Conservation (phyloP, 352 stramenopile genomes). For the Phytophthora brassicae region DNA sequence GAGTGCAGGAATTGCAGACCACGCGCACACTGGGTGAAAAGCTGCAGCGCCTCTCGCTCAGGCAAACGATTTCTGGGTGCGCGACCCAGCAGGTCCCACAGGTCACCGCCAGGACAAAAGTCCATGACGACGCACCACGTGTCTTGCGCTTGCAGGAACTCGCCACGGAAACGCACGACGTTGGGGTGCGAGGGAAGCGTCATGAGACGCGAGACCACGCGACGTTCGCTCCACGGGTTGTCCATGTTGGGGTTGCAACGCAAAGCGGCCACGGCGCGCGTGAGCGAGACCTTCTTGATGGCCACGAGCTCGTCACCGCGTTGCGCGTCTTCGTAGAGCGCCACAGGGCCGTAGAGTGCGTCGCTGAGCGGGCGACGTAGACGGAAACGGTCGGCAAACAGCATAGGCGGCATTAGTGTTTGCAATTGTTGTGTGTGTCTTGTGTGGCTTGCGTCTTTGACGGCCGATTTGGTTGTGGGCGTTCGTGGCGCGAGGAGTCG, state of each 20-base stretch:
- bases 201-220: slow-evolving; percentile 27
- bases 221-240: slow-evolving; percentile 48
- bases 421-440: no score
- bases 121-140: slow-evolving; percentile 61
- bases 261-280: slow-evolving; percentile 27
- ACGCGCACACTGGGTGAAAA: slow-evolving; percentile 34
- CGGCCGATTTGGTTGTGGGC: slow-evolving; percentile 3
- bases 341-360: slow-evolving; percentile 48
- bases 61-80: slow-evolving; percentile 22
- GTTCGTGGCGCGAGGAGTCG: no score
- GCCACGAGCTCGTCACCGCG: slow-evolving; percentile 35
- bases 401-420: not conserved
- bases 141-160: slow-evolving; percentile 44
- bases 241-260: slow-evolving; percentile 34
- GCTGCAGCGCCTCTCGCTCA: slow-evolving; percentile 21
- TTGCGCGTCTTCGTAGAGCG: slow-evolving; percentile 41
- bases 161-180: slow-evolving; percentile 40
- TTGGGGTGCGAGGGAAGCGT: slow-evolving; percentile 36
- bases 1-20: slow-evolving; percentile 43
- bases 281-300: slow-evolving; percentile 51
- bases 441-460: not conserved
- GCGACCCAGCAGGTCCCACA: slow-evolving; percentile 38
- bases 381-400: slow-evolving; percentile 18
- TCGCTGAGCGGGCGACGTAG: slow-evolving; percentile 16
- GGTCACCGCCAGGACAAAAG: slow-evolving; percentile 48